Percentiles rank a stretch among this genome's conserved stretches.
phyloP scores from a whole-genome alignment of 371 early-diverging fungal species.

The Rhizopus microsporus region DNA sequence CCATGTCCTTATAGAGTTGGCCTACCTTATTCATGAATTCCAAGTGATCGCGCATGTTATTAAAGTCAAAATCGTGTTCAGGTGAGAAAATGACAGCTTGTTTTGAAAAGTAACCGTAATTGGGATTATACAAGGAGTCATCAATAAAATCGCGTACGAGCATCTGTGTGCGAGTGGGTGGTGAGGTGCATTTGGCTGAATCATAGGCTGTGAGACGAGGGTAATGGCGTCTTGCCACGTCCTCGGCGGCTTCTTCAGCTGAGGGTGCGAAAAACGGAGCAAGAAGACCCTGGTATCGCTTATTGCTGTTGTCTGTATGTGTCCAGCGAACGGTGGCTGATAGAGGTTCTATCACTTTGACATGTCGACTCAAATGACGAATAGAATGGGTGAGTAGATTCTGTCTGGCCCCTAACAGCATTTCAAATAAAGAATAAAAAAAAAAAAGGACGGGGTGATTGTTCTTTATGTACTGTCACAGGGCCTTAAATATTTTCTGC shows the following conservation, averaged over 20 bases:
- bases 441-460: background rate
- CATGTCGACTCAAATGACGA: background rate
- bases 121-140: slow-evolving; percentile 93
- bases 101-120: slow-evolving; percentile 96
- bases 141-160: slow-evolving; percentile 91
- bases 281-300: slow-evolving; percentile 20
- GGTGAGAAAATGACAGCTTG: slow-evolving; percentile 89
- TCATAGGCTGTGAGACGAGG: slow-evolving; percentile 46
- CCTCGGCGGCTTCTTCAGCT: slow-evolving; percentile 33
- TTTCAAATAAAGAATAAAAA: background rate
- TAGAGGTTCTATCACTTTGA: background rate
- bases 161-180: slow-evolving; percentile 70
- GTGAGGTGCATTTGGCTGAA: slow-evolving; percentile 29
- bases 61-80: slow-evolving; percentile 72
- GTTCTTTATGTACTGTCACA: background rate
- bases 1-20: slow-evolving; percentile 80
- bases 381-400: background rate
- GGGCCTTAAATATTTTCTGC: too few relatives aligned
- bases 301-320: slow-evolving; percentile 11
- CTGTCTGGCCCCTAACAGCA: background rate
- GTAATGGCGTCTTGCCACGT: slow-evolving; percentile 31
- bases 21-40: slow-evolving; percentile 81
- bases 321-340: slow-evolving; percentile 10
- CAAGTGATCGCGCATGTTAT: slow-evolving; percentile 72
- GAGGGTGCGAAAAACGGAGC: slow-evolving; percentile 38